Evolutionary conservation across 2,329 filamentous ascomycete species (phyloP).

Genomic region (Capronia americana): DNA sequence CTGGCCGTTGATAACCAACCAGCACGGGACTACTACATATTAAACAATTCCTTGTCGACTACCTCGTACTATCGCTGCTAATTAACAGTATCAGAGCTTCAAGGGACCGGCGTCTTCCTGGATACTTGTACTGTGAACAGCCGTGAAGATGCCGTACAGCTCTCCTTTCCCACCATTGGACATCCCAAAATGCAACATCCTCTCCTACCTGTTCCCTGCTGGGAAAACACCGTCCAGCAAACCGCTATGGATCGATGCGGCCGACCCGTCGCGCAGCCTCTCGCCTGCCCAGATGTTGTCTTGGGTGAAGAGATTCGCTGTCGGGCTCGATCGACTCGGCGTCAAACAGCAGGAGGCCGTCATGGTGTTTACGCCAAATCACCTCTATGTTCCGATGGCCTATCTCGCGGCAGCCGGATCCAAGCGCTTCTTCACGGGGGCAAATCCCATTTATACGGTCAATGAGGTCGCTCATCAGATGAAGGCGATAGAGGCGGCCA

Average conservation of each 20-base stretch:
- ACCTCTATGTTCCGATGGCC: slow-evolving; percentile 67
- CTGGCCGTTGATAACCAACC: background rate
- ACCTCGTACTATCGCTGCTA: too few species aligned
- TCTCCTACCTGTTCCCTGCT: slow-evolving; percentile 55
- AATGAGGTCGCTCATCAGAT: slow-evolving; percentile 61
- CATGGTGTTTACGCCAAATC: slow-evolving; percentile 72
- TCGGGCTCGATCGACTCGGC: slow-evolving; percentile 66
- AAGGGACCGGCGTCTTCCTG: background rate
- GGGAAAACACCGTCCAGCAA: slow-evolving; percentile 46
- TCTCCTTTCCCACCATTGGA: slow-evolving; percentile 39
- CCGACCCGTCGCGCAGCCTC: slow-evolving; percentile 66
- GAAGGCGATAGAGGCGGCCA: slow-evolving; percentile 57
- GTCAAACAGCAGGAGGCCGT: slow-evolving; percentile 69
- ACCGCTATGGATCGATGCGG: slow-evolving; percentile 64
- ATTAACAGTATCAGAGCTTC: background rate
- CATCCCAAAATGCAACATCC: slow-evolving; percentile 53
- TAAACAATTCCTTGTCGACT: background rate
- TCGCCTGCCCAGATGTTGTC: slow-evolving; percentile 66
- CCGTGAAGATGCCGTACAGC: slow-evolving; percentile 34
- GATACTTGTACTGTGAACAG: background rate
- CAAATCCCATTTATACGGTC: slow-evolving; percentile 60
- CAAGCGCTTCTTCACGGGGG: slow-evolving; percentile 61
- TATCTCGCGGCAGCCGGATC: slow-evolving; percentile 51
- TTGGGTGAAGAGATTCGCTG: slow-evolving; percentile 71
- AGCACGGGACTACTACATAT: background rate